Conservation (phyloP, 2,329 filamentous ascomycete species). For the Ascocoryne sarcoides region DNA sequence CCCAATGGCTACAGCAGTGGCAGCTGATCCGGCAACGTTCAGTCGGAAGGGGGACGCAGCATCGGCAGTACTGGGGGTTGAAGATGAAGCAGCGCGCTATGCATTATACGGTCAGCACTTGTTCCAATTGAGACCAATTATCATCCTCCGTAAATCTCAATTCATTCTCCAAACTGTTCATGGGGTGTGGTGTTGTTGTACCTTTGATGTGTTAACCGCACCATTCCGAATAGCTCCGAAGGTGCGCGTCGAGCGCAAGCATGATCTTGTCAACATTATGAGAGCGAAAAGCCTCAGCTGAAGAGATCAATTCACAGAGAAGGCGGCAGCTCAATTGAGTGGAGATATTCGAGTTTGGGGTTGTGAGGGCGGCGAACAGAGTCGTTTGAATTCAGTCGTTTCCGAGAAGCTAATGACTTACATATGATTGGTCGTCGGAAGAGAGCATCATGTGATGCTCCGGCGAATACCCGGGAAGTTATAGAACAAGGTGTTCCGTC, state of each 20-base stretch:
- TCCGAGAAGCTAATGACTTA: slow-evolving; percentile 5
- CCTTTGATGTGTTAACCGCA: slow-evolving; percentile 65
- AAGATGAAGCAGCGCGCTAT: slow-evolving; percentile 62
- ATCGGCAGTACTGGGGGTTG: slow-evolving; percentile 50
- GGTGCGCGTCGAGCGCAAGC: slow-evolving; percentile 79
- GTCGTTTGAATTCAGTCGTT: slow-evolving; percentile 15
- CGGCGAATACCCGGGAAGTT: no score
- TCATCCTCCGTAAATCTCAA: not conserved
- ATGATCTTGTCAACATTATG: slow-evolving; percentile 90
- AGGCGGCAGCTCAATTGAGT: slow-evolving; percentile 24
- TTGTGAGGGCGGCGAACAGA: slow-evolving; percentile 16
- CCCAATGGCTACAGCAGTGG: slow-evolving; percentile 77
- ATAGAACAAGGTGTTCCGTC: no score
- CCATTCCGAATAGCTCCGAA: slow-evolving; percentile 70
- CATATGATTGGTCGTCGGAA: slow-evolving; percentile 9
- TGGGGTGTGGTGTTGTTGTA: slow-evolving; percentile 43
- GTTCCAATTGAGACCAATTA: slow-evolving; percentile 14
- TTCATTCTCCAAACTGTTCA: not conserved
- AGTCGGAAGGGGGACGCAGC: slow-evolving; percentile 68
- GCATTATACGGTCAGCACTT: slow-evolving; percentile 32
- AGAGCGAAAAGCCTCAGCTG: slow-evolving; percentile 26
- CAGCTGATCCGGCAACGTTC: slow-evolving; percentile 78
- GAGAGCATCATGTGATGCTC: not conserved
- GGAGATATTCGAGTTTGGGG: slow-evolving; percentile 10
- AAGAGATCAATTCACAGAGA: slow-evolving; percentile 23